phyloP scores from a whole-genome alignment of 495 filamentous ascomycete genomes.

The Cladorrhinum samala region DNA sequence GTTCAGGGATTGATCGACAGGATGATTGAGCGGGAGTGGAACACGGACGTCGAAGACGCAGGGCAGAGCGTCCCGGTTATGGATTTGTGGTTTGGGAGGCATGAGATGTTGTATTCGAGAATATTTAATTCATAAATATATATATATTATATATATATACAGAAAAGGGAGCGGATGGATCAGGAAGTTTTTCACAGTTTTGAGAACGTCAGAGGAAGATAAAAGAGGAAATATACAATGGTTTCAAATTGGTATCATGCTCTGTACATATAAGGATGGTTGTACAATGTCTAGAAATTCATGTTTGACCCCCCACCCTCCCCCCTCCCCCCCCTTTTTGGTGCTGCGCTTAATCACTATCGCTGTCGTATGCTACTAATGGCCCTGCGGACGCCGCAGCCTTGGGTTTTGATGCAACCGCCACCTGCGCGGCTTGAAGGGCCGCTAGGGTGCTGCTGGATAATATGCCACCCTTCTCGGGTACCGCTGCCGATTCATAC shows the following conservation, averaged over 20 bases:
- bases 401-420: slow-evolving; percentile 45
- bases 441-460: slow-evolving; percentile 73
- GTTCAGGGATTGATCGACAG: slow-evolving; percentile 56
- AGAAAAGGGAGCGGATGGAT: too few species aligned
- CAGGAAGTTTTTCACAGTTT: too few species aligned
- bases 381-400: slow-evolving; percentile 50
- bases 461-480: slow-evolving; percentile 61
- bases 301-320: too few species aligned
- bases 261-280: slow-evolving; percentile 3
- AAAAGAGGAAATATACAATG: too few species aligned
- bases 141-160: too few species aligned
- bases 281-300: slow-evolving; percentile 9
- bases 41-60: slow-evolving; percentile 59
- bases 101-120: slow-evolving; percentile 90
- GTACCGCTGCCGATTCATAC: slow-evolving; percentile 37
- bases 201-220: too few species aligned
- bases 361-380: slow-evolving; percentile 85
- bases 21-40: slow-evolving; percentile 56
- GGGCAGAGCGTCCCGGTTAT: slow-evolving; percentile 82
- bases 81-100: slow-evolving; percentile 91
- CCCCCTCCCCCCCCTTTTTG: too few species aligned
- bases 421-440: slow-evolving; percentile 49
- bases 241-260: slow-evolving; percentile 3
- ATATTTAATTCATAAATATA: slow-evolving; percentile 79
- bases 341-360: slow-evolving; percentile 77